Evolutionary conservation across 108 stramenopile species (phyloP).

Genomic region (Skeletonema marinoi): DNA sequence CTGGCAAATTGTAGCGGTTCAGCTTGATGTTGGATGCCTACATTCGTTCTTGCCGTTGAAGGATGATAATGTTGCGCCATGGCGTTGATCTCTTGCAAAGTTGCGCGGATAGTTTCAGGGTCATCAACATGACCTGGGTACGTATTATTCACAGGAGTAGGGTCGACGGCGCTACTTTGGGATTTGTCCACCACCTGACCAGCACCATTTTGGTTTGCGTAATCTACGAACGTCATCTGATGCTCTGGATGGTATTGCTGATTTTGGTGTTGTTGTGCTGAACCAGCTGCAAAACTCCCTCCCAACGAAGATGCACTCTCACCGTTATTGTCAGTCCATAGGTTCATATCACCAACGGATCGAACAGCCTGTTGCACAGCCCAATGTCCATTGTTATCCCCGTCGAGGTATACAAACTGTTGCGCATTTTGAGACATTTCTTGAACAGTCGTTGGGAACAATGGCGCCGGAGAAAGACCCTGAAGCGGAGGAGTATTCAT

Average conservation of each 20-base stretch:
- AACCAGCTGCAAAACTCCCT: not conserved
- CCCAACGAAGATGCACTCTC: not conserved
- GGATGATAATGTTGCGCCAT: slow-evolving; percentile 30
- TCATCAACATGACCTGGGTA: slow-evolving; percentile 20
- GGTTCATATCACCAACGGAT: slow-evolving; percentile 50
- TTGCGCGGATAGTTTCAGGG: slow-evolving; percentile 26
- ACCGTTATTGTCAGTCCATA: slow-evolving; percentile 16
- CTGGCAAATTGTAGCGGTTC: not conserved
- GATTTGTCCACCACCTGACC: slow-evolving; percentile 5
- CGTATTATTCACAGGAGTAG: not conserved
- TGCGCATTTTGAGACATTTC: slow-evolving; percentile 14
- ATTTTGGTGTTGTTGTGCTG: not conserved
- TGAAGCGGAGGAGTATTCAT: not conserved
- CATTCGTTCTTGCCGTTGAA: not conserved
- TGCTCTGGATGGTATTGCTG: slow-evolving; percentile 8
- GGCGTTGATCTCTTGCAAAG: slow-evolving; percentile 49
- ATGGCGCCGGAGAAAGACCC: slow-evolving; percentile 33
- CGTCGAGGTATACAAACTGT: slow-evolving; percentile 23
- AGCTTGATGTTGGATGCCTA: not conserved
- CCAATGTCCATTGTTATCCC: slow-evolving; percentile 21
- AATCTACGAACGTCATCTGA: slow-evolving; percentile 4
- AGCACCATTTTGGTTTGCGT: slow-evolving; percentile 1
- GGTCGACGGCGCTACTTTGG: not conserved
- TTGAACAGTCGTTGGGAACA: slow-evolving; percentile 28
- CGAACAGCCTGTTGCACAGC: slow-evolving; percentile 68